phyloP scores from a whole-genome alignment of 495 filamentous ascomycete genomes.

The Copromyces sp. region DNA sequence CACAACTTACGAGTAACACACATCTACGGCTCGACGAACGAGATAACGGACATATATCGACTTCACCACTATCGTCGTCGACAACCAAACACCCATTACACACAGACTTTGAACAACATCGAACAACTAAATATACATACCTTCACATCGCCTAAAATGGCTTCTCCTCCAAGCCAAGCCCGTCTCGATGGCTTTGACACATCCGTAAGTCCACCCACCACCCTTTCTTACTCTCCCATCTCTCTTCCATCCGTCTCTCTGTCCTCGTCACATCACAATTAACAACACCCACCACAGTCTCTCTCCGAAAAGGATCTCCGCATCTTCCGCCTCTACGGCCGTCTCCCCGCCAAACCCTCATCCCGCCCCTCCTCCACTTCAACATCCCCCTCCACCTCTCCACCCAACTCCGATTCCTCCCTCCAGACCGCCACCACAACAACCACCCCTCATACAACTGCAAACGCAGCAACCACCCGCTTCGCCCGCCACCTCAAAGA shows the following conservation, averaged over 20 bases:
- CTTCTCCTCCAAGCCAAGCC: neutral
- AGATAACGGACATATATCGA: neutral
- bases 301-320: constrained; percentile 1
- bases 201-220: neutral
- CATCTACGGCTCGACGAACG: neutral
- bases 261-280: neutral
- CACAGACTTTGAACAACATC: neutral
- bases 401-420: neutral
- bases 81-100: neutral
- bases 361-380: neutral
- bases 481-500: constrained; percentile 91
- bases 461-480: constrained; percentile 58
- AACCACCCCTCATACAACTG: constrained; percentile 8
- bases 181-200: neutral
- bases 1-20: neutral
- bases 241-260: neutral
- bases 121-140: neutral
- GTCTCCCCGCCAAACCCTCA: constrained; percentile 49
- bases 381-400: neutral
- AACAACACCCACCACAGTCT: neutral
- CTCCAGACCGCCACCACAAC: neutral
- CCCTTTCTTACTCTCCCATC: no score
- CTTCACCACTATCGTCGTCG: neutral
- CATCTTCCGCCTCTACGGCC: constrained; percentile 82
- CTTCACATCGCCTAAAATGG: neutral